Evolutionary conservation across 805 yeast genomes (phyloP), one percentile per base, ranked within the genome.

Genomic region (Wickerhamomyces sydowiorum): DNA sequence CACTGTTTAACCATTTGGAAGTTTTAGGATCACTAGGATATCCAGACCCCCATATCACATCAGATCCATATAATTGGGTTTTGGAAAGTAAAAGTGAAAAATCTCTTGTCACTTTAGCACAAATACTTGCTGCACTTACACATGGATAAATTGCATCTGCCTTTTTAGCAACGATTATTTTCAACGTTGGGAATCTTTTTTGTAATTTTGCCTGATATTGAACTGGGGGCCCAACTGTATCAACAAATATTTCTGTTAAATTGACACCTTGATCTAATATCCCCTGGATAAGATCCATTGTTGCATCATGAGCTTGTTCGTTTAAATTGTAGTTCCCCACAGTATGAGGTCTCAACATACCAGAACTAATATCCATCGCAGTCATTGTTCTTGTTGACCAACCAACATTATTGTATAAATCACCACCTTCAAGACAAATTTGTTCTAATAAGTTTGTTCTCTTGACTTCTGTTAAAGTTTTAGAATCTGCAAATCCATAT

Each of bases 91-190:
- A 50, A 46, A 85, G 62, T 33, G 76, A 72, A 36, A 76, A 62
- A 60, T 93, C 99, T 56, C 99, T 75, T 0, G 98, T 89, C 7
- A 93, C 99, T 59, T 93, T 93, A 9, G 99, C 99, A 36, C 90
- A 90, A 37, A 93, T 86, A 18, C 95, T 84, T 0, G 99, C 99
- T 1, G 95, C 86, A 59, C 95, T 84, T 7, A 93, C 99, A 41
- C 88, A 80, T 1, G 98, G 96, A 58, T 73, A 93, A 17, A 88
- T 58, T 17, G 96, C 80, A 66, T 93, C 99, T 0, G 99, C 99
- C 58, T 93, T 93, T 57, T 93, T 93, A 8, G 96, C 78, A 7
- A 93, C 99, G 0, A 88, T 83, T 23, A 93, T 74, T 45, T 73
- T 74, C 19, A 86, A 64, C 0, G 57, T 61, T 0, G 97, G 96